Conservation (phyloP, 2,329 filamentous ascomycete species). For the Fusarium xyrophilum region DNA sequence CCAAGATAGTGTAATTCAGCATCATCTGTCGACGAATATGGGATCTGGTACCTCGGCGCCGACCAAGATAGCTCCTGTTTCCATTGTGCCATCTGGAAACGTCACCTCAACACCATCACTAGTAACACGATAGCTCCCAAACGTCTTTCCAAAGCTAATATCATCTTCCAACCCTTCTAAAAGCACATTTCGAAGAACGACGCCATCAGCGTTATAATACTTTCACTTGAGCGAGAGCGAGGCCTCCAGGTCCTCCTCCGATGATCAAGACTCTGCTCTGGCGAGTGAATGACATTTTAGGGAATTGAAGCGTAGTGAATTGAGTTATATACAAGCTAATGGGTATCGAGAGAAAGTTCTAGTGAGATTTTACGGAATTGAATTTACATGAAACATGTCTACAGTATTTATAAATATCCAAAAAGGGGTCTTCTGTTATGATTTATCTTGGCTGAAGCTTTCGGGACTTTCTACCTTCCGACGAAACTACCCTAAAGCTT, state of each 20-base stretch:
- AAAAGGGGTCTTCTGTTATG: too few relatives aligned
- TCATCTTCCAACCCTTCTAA: accelerated
- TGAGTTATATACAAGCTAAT: accelerated
- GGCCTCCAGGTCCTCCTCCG: background rate
- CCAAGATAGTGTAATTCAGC: background rate
- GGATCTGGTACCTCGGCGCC: background rate
- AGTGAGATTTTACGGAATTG: accelerated
- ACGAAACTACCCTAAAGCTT: background rate
- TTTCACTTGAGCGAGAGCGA: background rate
- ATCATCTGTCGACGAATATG: background rate
- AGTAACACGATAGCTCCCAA: accelerated
- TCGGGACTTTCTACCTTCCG: background rate
- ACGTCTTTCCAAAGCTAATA: background rate
- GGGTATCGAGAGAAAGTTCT: accelerated
- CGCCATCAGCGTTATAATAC: background rate
- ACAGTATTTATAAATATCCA: accelerated
- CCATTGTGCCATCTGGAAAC: background rate
- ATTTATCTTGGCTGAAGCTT: background rate
- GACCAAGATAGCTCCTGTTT: background rate
- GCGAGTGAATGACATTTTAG: accelerated
- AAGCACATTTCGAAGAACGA: background rate
- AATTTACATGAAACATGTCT: accelerated
- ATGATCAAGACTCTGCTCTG: background rate
- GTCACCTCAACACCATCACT: background rate
- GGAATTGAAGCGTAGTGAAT: accelerated